These are phyloP conservation scores for Globisporangium carolinianum DNA, from an alignment of 352 stramenopile species.

Conservation along the genomic window DNA sequence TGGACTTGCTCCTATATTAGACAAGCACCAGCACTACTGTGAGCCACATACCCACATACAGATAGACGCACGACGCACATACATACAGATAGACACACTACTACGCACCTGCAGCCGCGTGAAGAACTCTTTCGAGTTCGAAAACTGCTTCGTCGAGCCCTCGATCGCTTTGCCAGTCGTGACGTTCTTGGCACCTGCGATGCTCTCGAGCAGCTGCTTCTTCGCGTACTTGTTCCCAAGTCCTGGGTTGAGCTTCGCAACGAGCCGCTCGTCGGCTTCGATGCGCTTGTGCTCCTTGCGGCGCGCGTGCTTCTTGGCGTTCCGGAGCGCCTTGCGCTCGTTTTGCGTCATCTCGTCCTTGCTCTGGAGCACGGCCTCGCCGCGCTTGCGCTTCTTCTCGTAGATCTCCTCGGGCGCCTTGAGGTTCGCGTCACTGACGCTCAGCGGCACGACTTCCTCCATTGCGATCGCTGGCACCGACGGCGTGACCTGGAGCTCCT, in stretches of 20 bases:
- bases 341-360: slow-evolving; percentile 85
- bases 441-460: slow-evolving; percentile 80
- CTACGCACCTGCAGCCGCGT: slow-evolving; percentile 49
- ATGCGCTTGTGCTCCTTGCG: slow-evolving; percentile 88
- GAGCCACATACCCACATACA: neutral
- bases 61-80: neutral
- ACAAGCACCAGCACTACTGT: neutral
- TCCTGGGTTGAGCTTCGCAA: slow-evolving; percentile 92
- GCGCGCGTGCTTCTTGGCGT: slow-evolving; percentile 88
- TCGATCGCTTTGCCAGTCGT: slow-evolving; percentile 80
- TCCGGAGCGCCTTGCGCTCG: slow-evolving; percentile 81
- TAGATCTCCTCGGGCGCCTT: slow-evolving; percentile 79
- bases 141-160: slow-evolving; percentile 76
- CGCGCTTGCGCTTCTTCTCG: slow-evolving; percentile 85
- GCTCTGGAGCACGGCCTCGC: slow-evolving; percentile 68
- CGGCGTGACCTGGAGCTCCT: slow-evolving; percentile 85
- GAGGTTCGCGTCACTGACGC: slow-evolving; percentile 79
- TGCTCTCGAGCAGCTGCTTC: slow-evolving; percentile 85
- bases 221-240: slow-evolving; percentile 95
- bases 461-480: slow-evolving; percentile 76
- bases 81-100: neutral
- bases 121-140: slow-evolving; percentile 87
- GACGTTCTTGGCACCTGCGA: slow-evolving; percentile 75
- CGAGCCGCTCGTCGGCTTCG: slow-evolving; percentile 87
- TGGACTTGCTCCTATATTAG: neutral